Conservation (phyloP, 2,329 filamentous ascomycete species). For the Colletotrichum destructivum region DNA sequence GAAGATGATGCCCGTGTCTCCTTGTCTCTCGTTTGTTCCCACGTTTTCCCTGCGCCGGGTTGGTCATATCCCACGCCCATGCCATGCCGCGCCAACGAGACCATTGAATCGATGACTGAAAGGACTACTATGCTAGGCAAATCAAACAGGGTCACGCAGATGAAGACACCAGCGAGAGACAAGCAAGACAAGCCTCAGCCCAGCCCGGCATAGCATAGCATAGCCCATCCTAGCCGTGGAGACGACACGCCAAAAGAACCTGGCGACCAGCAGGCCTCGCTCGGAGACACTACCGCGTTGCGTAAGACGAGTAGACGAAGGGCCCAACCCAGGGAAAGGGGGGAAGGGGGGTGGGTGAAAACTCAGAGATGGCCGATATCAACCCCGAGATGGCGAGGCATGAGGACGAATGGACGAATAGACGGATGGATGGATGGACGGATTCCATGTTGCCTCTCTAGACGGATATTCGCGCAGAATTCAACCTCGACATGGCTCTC, state of each 20-base stretch:
- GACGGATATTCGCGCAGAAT: not conserved
- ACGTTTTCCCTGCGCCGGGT: too few relatives aligned
- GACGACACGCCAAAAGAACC: constrained; percentile 1
- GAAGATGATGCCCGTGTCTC: too few relatives aligned
- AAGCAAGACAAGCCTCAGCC: constrained; percentile 6
- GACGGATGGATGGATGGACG: too few relatives aligned
- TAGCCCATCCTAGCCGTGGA: not conserved
- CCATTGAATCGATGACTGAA: too few relatives aligned
- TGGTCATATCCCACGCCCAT: too few relatives aligned
- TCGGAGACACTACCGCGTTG: constrained; percentile 22
- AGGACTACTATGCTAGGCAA: too few relatives aligned
- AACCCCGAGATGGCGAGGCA: not conserved
- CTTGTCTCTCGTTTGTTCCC: too few relatives aligned
- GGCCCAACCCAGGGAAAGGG: not conserved
- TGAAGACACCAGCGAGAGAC: constrained; percentile 1
- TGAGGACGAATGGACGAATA: too few relatives aligned
- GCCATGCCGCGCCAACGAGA: too few relatives aligned
- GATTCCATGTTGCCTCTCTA: too few relatives aligned
- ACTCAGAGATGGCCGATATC: not conserved
- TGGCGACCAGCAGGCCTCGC: not conserved
- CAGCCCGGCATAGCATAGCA: too few relatives aligned
- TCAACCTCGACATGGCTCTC: not conserved
- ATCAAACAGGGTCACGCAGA: not conserved
- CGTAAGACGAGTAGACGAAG: not conserved
- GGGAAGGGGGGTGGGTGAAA: too few relatives aligned